Base-by-base conservation (phyloP, 345 rosid genomes). In the Kernera saxatilis region DNA sequence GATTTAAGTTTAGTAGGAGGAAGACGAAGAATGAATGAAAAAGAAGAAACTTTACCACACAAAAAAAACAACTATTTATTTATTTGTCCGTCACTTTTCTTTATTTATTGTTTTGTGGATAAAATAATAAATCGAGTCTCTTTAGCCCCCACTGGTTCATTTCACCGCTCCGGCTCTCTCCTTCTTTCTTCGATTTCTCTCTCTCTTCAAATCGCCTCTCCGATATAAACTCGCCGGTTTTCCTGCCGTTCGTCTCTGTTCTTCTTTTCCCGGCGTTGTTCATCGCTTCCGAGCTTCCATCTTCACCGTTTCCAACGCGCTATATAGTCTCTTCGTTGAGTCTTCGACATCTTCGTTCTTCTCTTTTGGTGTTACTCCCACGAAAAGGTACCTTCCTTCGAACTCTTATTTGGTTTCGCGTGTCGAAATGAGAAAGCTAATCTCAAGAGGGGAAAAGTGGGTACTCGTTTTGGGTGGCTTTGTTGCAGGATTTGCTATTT, bases 401-500 rank as follows among this genome's bases (percentile, higher is more conserved):
- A 50, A 14, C 61, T 60, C 41, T 35, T 50, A 6, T 60, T 62
- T 2, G 27, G 11, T 54, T 25, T 53, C 14, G 1, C 3, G 10
- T 56, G 9, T 46, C 11, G 67, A 14, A 57, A 48, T 56, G 36
- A 30, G 14, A 33, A 74, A 68, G 1, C 22, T 66, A 3, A 17
- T 68, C 18, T 23, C 33, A 5, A 41, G 14, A 27, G 11, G 36
- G 10, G 18, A 10, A 2, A 17, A 36, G 36, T 29, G 30, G 53
- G 44, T 55, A 14, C 54, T 43, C 5, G 61, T 27, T 27, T 32
- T 21, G 4, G 33, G 22, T 50, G 15, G 44, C 35, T 60, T 44
- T 43, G 37, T 53, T 43, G 35, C 5, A 46, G 45, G 58, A 19
- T 65, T 46, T 64, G 71, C 55, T 64, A n/a, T 56, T 73, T 36